Conservation (phyloP, 768 basidiomycete genomes). For the Amanita muscaria region DNA sequence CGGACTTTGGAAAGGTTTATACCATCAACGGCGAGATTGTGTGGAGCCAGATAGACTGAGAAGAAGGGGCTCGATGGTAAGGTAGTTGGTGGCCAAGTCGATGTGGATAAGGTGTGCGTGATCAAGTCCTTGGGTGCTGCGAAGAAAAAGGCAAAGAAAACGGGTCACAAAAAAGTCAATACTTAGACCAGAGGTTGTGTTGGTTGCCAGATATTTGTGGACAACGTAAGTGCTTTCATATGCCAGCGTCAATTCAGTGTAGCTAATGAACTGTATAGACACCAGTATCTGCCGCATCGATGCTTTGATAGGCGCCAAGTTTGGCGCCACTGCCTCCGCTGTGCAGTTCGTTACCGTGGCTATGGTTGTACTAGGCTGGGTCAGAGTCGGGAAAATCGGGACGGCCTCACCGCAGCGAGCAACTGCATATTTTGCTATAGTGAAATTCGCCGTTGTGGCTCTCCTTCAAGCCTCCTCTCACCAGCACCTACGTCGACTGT, state of each 20-base stretch:
- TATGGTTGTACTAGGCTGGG: no score
- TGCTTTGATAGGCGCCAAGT: constrained; percentile 75
- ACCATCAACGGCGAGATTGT: constrained; percentile 70
- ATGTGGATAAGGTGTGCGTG: constrained; percentile 55
- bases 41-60: constrained; percentile 71
- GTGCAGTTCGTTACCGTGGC: no score
- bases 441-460: no score
- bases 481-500: no score
- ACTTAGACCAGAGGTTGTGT: constrained; percentile 39
- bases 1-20: constrained; percentile 64
- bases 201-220: constrained; percentile 56
- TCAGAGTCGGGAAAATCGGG: no score
- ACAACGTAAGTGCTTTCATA: constrained; percentile 41
- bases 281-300: constrained; percentile 69
- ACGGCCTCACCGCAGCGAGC: no score
- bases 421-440: no score
- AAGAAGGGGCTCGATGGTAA: neutral
- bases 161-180: neutral
- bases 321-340: no score
- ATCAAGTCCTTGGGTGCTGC: constrained; percentile 31
- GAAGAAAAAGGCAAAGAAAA: neutral
- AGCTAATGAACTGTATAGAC: constrained; percentile 27
- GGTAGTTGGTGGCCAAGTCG: constrained; percentile 40
- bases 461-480: no score
- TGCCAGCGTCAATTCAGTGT: neutral